Evolutionary conservation across 2,329 filamentous ascomycete species (phyloP), one percentile per base, ranked within the genome.

Genomic region (Claviceps paspali): DNA sequence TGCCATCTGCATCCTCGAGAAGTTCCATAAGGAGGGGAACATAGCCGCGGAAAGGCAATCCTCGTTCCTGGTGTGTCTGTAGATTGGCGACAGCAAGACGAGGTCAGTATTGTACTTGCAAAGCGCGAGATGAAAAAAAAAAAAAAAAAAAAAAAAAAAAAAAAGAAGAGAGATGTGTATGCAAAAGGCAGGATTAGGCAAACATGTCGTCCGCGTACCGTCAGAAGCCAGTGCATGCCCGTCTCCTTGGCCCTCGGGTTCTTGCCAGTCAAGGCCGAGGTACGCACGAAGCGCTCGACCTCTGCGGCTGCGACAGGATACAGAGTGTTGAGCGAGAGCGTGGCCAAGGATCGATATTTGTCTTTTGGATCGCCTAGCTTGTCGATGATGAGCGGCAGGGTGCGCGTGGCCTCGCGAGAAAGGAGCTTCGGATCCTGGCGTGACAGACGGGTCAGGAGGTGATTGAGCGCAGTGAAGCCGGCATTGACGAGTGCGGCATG

Each of bases 321-420:
- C 40, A 95, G 65, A 36, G 91, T 91, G 22, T 70, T 70, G 41
- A 95, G 72, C 14, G 82, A 75, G 53, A 85, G 80, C 31, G 76
- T 65, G 12, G 86, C 83, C 41, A 87, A 68, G 23, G 68, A 62
- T 49, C 87, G 76, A 48, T 86, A 75, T 56, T 86, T 87, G 53
- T 95, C 87, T 56, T 88, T 88, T 45, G 75, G 74, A 54, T 95
- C 88, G 41, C 85, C 86, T 41, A 96, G 70, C 56, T 85, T 82
- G 40, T 95, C 88, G 39, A 86, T 64, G 38, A 95, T 68, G 32
- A 87, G 57, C 4, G 83, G 75, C 43, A 91, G 70, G 7, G 86
- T 78, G 44, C 75, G 70, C 35, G 72, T 69, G 3, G 78, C 77
- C 55, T 93, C 71, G 45, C 80, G 79, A 42, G 74, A 62, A 41